phyloP scores from a whole-genome alignment of 2,329 filamentous ascomycete species.

The Camptophora hylomeconis region DNA sequence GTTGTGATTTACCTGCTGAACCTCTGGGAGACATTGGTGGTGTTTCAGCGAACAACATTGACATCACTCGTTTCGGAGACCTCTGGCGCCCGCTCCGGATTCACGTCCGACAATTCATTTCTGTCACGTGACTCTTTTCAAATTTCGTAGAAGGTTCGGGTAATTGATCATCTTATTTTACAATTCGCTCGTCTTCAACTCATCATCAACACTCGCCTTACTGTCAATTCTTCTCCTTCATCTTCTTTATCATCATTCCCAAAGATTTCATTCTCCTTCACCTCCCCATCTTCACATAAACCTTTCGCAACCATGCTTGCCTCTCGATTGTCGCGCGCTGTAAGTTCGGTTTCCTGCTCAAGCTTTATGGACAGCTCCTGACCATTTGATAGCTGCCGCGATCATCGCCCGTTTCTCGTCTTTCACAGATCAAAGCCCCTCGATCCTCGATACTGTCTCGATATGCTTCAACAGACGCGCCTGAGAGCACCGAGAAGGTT shows the following conservation, averaged over 20 bases:
- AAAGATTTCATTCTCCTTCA: conserved; percentile 8
- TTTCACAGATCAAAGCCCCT: conserved; percentile 56
- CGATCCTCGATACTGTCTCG: conserved; percentile 61
- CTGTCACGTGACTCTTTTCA: not conserved
- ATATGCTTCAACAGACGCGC: conserved; percentile 59
- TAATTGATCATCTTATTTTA: conserved; percentile 1
- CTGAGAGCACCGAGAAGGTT: conserved; percentile 59
- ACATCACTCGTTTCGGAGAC: too few species aligned
- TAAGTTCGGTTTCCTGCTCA: conserved; percentile 37
- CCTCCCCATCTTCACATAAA: conserved; percentile 21
- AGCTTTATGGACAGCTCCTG: conserved; percentile 5
- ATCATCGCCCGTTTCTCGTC: conserved; percentile 57
- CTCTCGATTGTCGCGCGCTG: conserved; percentile 60
- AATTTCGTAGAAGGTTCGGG: conserved; percentile 1
- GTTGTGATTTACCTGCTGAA: too few species aligned
- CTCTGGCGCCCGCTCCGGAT: too few species aligned
- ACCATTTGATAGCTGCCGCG: conserved; percentile 54
- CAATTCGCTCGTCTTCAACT: conserved; percentile 7
- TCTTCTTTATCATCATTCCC: conserved; percentile 10
- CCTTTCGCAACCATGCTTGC: conserved; percentile 43
- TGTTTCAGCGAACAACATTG: too few species aligned
- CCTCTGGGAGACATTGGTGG: too few species aligned
- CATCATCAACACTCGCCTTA: conserved; percentile 4
- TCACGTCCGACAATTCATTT: not conserved
- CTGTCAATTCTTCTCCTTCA: conserved; percentile 20